Base-by-base conservation (phyloP, 805 yeast species). In the Cyberlindnera mycetangii region DNA sequence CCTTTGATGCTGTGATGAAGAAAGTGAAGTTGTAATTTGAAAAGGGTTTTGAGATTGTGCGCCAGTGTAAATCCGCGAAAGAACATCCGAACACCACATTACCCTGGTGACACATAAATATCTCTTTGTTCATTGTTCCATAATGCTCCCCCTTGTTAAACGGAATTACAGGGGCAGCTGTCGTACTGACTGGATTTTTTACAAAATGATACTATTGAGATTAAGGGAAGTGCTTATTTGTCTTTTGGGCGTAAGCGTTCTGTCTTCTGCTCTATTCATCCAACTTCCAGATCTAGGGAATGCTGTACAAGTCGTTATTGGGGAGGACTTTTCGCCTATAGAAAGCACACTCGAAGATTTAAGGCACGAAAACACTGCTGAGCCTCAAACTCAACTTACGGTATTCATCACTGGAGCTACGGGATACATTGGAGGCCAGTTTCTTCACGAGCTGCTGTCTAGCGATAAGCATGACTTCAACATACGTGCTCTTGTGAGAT, bases 381-480 rank as follows among this genome's bases (percentile, higher is more conserved):
- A 32, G 16, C 5, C 17, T 5, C 32, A 8, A 6, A 7, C n/a
- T 17, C 7, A 30, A 16, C 33, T 46, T 18, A 35, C 30, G n/a
- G 47, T 47, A 7, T 42, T 47, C 18, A 17, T 42, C 8, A 40
- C 47, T 8, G 68, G 69, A n/a, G 67, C 67, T n/a, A 63, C 67
- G 4, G 68, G 68, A n/a, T 63, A 54, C 47, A 60, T 63, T 32
- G 68, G 67, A 4, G 66, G 66, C 8, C 54, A 60, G 41, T 54
- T 60, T 8, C 46, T 64, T 11, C 49, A 56, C 49, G 53, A 58
- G 41, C 39, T 65, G 10, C 44, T 62, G n/a, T 8, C 25, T 7
- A 24, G 18, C 3, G 14, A 24, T 4, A 22, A 37, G 2, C 35
- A 48, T 15, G 48, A 49, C 18, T 33, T 36, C 38, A 50, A 48